Base-by-base conservation (phyloP, 2,329 filamentous ascomycete species). In the Alternaria burnsii region DNA sequence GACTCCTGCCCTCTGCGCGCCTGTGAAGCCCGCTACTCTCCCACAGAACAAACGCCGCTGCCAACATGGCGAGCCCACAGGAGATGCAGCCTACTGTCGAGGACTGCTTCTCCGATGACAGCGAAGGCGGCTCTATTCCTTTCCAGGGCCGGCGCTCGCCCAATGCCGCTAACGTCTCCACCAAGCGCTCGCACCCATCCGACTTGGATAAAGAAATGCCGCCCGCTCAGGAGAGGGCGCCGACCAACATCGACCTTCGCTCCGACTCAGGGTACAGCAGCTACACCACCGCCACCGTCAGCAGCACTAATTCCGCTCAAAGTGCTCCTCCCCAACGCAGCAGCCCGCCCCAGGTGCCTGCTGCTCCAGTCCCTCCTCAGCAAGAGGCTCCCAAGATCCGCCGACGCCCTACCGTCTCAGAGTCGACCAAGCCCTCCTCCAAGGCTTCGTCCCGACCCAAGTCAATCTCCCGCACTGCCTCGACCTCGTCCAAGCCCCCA, bases 181-280 rank as follows among this genome's bases (percentile, higher is more conserved):
- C 78, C 62, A 85, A 81, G 79, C 79, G 81, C 65, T 82, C 84
- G 47, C 72, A 75, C 41, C 78, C 75, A 66, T 75, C 71, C 36
- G 68, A 75, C 67, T 52, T 79, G 69, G 70, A 72, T 66, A 62
- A 70, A 69, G 68, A 71, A 66, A 75, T 72, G 71, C 61, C 71
- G 53, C 63, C 70, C 40, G 61, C 53, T 24, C 59, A 59, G 40
- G 68, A 73, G 50, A 70, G 70, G 59, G 68, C 66, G 59, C 61
- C 63, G 38, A 56, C 67, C 64, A 76, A 76, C 67, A 77, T 80
- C 61, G 83, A 86, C 75, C 79, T 80, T 71, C 82, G 83, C 68
- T 87, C 84, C 78, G 87, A 89, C 78, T 88, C 86, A 67, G 86
- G 86, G 70, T 88, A 88, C 80, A 87, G 85, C 65, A 88, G 85